Evolutionary conservation across 2,329 filamentous ascomycete genomes (phyloP).

Genomic region (Penicillium sp.): DNA sequence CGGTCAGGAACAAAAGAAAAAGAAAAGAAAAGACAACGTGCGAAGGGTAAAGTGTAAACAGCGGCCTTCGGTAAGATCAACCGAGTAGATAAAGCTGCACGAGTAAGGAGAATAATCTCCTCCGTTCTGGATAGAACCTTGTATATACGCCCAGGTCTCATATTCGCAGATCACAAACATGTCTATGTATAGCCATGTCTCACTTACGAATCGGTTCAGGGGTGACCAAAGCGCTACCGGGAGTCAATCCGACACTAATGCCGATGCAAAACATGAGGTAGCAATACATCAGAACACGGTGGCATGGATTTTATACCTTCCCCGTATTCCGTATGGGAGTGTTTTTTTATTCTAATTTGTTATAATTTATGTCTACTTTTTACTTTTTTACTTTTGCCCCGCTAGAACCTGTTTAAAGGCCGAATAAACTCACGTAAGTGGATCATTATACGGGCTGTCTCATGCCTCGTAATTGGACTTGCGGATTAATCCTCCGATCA

Average conservation of each 20-base stretch:
- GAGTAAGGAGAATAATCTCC: not conserved
- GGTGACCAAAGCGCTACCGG: slow-evolving; percentile 11
- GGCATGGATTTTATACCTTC: not conserved
- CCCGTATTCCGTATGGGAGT: not conserved
- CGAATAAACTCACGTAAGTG: slow-evolving; percentile 1
- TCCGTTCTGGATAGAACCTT: not conserved
- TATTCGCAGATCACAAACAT: slow-evolving; percentile 17
- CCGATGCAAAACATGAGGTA: slow-evolving; percentile 24
- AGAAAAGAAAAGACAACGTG: not conserved
- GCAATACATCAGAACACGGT: slow-evolving; percentile 12
- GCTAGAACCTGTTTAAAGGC: not conserved
- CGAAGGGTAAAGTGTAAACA: not conserved
- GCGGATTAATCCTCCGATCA: slow-evolving; percentile 4
- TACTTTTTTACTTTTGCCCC: not conserved
- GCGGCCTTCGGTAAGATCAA: slow-evolving; percentile 9
- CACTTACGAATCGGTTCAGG: slow-evolving; percentile 17
- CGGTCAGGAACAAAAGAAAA: not conserved
- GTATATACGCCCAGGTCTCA: slow-evolving; percentile 1
- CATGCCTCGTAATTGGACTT: not conserved
- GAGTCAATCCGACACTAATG: slow-evolving; percentile 8
- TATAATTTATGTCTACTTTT: not conserved
- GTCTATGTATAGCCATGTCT: slow-evolving; percentile 22
- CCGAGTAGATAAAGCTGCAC: slow-evolving; percentile 6
- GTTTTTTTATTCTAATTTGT: too few species aligned
- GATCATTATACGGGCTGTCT: slow-evolving; percentile 2